phyloP scores from a whole-genome alignment of 2,329 filamentous ascomycete genomes.

The Aspergillus pseudotamarii region DNA sequence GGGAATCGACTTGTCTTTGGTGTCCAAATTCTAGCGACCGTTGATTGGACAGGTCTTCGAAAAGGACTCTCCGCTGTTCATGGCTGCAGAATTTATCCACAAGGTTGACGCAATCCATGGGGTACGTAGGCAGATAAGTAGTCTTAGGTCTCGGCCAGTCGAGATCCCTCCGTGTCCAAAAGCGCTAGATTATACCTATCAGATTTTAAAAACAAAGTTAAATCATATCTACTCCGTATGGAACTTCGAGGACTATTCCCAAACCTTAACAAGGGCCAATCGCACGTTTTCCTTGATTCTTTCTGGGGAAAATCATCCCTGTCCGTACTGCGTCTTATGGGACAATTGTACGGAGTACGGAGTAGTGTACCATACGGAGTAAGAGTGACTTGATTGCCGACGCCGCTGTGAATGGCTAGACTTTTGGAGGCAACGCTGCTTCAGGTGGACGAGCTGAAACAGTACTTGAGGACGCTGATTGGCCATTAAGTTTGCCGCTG shows the following conservation, averaged over 20 bases:
- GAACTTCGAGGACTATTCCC: background rate
- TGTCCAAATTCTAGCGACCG: background rate
- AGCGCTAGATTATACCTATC: background rate
- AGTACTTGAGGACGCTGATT: background rate
- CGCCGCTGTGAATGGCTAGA: background rate
- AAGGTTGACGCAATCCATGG: background rate
- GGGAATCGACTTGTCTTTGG: background rate
- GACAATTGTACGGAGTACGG: background rate
- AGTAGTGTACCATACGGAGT: too few species aligned
- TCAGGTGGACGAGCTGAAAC: conserved; percentile 1
- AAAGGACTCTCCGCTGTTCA: background rate
- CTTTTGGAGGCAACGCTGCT: background rate
- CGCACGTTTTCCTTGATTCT: background rate
- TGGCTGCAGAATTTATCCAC: background rate
- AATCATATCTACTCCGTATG: background rate
- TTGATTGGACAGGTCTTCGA: background rate
- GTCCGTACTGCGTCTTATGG: background rate
- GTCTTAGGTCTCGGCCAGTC: background rate
- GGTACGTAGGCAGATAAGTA: conserved; percentile 1
- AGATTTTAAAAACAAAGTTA: background rate
- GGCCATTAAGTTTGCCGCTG: background rate
- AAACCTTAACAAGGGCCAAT: background rate
- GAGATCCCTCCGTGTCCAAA: background rate
- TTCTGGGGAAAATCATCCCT: background rate
- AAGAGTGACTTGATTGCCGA: background rate